phyloP scores from a whole-genome alignment of 108 stramenopile species.

The Cyclostephanos invisitatus region DNA sequence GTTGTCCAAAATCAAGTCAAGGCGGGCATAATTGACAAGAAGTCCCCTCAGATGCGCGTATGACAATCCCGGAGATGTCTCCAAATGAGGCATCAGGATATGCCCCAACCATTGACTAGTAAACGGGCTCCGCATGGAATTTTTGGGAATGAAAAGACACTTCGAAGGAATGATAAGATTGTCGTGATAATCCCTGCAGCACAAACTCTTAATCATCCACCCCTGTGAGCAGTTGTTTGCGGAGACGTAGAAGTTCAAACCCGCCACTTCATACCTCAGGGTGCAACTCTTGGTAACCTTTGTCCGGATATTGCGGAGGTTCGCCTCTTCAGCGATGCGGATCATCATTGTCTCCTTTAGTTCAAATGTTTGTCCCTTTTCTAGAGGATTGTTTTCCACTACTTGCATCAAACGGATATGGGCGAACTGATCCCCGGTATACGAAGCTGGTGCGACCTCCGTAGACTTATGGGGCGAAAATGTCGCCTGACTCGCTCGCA shows the following conservation, averaged over 20 bases:
- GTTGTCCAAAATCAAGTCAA: too few relatives aligned
- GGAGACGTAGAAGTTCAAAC: background rate
- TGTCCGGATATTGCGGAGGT: background rate
- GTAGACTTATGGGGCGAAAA: too few relatives aligned
- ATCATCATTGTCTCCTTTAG: too few relatives aligned
- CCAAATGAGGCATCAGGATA: background rate
- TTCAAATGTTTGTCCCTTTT: too few relatives aligned
- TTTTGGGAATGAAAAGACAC: too few relatives aligned
- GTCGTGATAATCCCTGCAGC: background rate
- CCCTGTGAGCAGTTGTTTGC: background rate
- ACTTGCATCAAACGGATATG: too few relatives aligned
- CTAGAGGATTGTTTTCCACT: too few relatives aligned
- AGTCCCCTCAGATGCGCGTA: background rate
- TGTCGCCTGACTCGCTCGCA: too few relatives aligned
- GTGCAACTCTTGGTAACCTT: background rate
- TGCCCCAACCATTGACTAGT: background rate
- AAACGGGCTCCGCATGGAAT: background rate
- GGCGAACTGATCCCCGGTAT: too few relatives aligned
- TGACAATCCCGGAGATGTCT: background rate
- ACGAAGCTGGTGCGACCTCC: too few relatives aligned
- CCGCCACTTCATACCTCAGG: background rate
- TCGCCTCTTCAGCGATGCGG: background rate
- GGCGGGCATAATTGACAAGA: background rate
- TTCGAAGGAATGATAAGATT: background rate
- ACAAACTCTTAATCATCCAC: background rate